Percentiles rank a stretch among this genome's conserved stretches.
Conservation (phyloP, 257 asterid species). For the Nicotiana knightiana region DNA sequence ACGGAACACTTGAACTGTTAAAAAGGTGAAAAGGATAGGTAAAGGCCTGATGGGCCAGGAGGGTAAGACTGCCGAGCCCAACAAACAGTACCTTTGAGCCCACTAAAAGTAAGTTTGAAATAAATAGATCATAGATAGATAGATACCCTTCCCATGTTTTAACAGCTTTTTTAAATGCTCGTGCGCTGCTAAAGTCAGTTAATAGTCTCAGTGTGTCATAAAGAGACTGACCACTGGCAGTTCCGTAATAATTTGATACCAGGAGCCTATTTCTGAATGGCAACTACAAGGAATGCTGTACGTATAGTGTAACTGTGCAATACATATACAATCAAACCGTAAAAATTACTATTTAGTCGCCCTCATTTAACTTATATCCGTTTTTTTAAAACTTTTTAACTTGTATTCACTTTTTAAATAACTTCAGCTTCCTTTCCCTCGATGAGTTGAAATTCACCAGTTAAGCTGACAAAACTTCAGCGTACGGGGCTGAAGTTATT, state of each 20-base stretch:
- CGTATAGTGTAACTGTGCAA: too few relatives aligned
- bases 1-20: background rate
- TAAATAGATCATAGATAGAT: too few relatives aligned
- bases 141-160: background rate
- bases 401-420: too few relatives aligned
- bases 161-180: conserved; percentile 10
- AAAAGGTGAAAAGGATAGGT: background rate
- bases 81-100: conserved; percentile 8
- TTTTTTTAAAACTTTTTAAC: too few relatives aligned
- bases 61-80: background rate
- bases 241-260: background rate
- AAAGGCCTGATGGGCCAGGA: conserved; percentile 1
- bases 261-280: background rate
- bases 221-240: conserved; percentile 21
- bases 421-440: too few relatives aligned
- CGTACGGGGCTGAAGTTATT: too few relatives aligned
- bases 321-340: too few relatives aligned
- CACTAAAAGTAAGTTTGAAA: background rate
- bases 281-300: too few relatives aligned
- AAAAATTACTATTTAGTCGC: too few relatives aligned
- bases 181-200: conserved; percentile 19
- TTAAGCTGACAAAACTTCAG: too few relatives aligned
- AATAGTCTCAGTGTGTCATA: background rate
- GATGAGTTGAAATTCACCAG: too few relatives aligned
- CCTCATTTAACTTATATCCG: too few relatives aligned